Conservation (phyloP, 192 early-diverging fungal genomes). For the Lobulomyces angularis region DNA sequence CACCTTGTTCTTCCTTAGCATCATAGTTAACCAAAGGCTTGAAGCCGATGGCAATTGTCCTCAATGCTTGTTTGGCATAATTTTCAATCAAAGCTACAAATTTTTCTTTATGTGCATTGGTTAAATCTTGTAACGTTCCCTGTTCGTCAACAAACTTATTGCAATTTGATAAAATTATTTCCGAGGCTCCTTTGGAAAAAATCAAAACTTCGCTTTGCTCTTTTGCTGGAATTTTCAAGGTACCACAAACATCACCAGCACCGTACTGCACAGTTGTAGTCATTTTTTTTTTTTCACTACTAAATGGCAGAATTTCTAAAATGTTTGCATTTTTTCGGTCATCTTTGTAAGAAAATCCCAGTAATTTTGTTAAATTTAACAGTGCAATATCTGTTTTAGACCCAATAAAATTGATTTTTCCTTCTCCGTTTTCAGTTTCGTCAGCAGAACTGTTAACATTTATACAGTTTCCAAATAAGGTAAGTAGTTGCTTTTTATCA, state of each 20-base stretch:
- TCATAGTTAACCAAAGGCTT: conserved; percentile 37
- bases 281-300: conserved; percentile 10
- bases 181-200: conserved; percentile 69
- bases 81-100: conserved; percentile 36
- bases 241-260: background rate
- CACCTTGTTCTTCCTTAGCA: conserved; percentile 36
- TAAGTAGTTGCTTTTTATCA: too few species aligned
- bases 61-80: conserved; percentile 57
- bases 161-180: conserved; percentile 59
- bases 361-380: conserved; percentile 46
- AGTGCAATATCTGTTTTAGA: conserved; percentile 75
- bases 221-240: conserved; percentile 10
- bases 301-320: conserved; percentile 24
- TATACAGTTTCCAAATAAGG: too few species aligned
- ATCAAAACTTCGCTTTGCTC: conserved; percentile 22
- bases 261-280: background rate
- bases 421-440: too few species aligned
- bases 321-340: conserved; percentile 35
- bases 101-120: conserved; percentile 21
- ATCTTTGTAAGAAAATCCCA: conserved; percentile 50
- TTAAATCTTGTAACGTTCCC: conserved; percentile 31
- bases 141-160: conserved; percentile 29
- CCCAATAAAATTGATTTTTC: conserved; percentile 22
- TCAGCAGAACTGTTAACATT: too few species aligned
- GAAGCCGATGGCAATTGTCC: conserved; percentile 62